Evolutionary conservation across 2,329 filamentous ascomycete genomes (phyloP).

Genomic region (Trichoderma sp.): DNA sequence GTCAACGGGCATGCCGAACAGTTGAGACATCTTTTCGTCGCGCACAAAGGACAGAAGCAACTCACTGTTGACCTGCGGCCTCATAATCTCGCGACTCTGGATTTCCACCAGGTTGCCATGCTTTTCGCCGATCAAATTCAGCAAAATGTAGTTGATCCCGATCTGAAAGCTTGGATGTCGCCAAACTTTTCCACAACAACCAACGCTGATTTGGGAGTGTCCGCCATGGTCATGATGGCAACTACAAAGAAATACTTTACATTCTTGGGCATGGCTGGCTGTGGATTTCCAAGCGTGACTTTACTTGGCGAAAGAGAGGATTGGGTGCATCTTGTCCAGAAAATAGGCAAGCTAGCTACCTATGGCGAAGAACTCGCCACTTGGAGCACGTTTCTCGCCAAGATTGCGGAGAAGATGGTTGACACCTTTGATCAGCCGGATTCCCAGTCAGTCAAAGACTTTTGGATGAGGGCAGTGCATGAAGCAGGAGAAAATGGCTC

Average conservation of each 20-base stretch:
- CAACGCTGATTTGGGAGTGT: slow-evolving; percentile 12
- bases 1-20: slow-evolving; percentile 26
- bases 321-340: slow-evolving; percentile 21
- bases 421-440: slow-evolving; percentile 27
- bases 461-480: slow-evolving; percentile 29
- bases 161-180: slow-evolving; percentile 9
- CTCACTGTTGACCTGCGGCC: neutral
- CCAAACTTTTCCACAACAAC: slow-evolving; percentile 24
- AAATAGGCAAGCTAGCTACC: neutral
- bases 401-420: slow-evolving; percentile 23
- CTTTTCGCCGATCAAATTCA: neutral
- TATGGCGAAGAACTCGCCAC: neutral
- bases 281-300: slow-evolving; percentile 23
- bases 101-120: neutral
- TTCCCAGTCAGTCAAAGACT: slow-evolving; percentile 20
- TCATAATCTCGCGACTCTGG: neutral
- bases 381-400: neutral
- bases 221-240: slow-evolving; percentile 23
- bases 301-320: slow-evolving; percentile 18
- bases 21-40: slow-evolving; percentile 24
- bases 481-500: slow-evolving; percentile 17
- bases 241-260: no score
- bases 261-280: no score
- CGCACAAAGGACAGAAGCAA: slow-evolving; percentile 13
- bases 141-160: neutral